These are phyloP conservation scores for Gnomoniopsis smithogilvyi DNA, from an alignment of 2,329 filamentous ascomycete species.

Conservation along the genomic window DNA sequence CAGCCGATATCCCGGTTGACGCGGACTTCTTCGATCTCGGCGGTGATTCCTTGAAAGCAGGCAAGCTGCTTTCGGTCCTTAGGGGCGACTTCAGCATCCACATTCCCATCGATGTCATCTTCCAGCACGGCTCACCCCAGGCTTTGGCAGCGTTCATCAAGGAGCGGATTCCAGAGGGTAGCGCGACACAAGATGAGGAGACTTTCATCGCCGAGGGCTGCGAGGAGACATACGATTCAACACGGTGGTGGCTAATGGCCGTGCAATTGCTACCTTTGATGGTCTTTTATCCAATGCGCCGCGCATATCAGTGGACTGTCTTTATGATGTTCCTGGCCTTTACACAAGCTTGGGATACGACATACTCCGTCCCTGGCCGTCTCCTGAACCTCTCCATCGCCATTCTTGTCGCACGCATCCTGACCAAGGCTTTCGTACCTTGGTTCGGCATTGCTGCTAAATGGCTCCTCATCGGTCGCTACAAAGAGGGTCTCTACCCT, in stretches of 20 bases:
- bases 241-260: slow-evolving; percentile 43
- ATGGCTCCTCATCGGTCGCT: slow-evolving; percentile 52
- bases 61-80: slow-evolving; percentile 47
- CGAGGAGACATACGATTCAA: slow-evolving; percentile 42
- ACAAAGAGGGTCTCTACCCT: slow-evolving; percentile 50
- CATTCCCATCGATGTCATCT: slow-evolving; percentile 49
- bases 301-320: slow-evolving; percentile 49
- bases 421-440: slow-evolving; percentile 38
- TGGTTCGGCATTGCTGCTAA: slow-evolving; percentile 48
- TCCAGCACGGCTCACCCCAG: slow-evolving; percentile 43
- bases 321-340: slow-evolving; percentile 46
- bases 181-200: neutral
- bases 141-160: slow-evolving; percentile 29
- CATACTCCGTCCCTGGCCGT: slow-evolving; percentile 37
- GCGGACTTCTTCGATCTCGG: slow-evolving; percentile 52
- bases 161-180: neutral
- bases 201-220: slow-evolving; percentile 6
- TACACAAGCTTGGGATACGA: slow-evolving; percentile 37
- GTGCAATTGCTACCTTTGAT: slow-evolving; percentile 48
- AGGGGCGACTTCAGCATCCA: slow-evolving; percentile 44
- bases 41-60: slow-evolving; percentile 52
- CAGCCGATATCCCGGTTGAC: slow-evolving; percentile 34
- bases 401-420: slow-evolving; percentile 38
- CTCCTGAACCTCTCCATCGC: slow-evolving; percentile 45
- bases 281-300: slow-evolving; percentile 47